Evolutionary conservation across 2,329 filamentous ascomycete genomes (phyloP), one percentile per base, ranked within the genome.

Genomic region (Xenoacremonium recifei): DNA sequence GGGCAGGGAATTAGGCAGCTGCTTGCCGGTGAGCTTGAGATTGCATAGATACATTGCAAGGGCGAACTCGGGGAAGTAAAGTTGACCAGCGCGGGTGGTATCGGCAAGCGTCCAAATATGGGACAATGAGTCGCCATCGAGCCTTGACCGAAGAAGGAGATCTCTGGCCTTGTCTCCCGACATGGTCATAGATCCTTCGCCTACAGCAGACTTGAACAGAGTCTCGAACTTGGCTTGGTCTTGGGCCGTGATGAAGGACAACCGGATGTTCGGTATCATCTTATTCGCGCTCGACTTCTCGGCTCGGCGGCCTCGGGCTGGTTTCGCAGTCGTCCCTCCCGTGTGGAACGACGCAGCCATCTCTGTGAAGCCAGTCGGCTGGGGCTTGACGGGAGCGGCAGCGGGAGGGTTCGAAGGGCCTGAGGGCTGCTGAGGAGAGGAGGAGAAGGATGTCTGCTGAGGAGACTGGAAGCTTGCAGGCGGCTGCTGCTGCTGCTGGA

Each of bases 31-130:
- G 44, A 97, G 75, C 64, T 86, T 93, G 54, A 99, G 63, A 61
- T 97, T 99, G 75, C 93, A 99, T 21, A 99, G 80, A 58, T 99
- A 99, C 93, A 99, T 97, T 48, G 93, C 89, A 44, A 99, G 75
- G 6, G 93, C 93, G 53, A 99, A 99, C 68, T 99, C 93, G 31
- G 93, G 93, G 62, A 99, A 99, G 61, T 96, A 86, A 21, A 99
- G 79, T 66, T 96, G 91, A 34, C 93, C 93, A 12, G 92, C 93
- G 65, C 95, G 92, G 35, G 93, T 99, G 9, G 93, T 96, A 68
- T 99, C 93, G 35, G 90, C 88, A 17, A 99, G 72, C 16, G 89
- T 89, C 91, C 92, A 99, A 57, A 99, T 96, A 55, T 95, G 88
- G 17, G 90, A 93, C 52, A 99, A 72, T 45, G 89, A 85, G 61